Percentiles rank a stretch among this genome's conserved stretches.
Evolutionary conservation across 2,329 filamentous ascomycete species (phyloP).

Genomic region (Myrmaecium sp.): DNA sequence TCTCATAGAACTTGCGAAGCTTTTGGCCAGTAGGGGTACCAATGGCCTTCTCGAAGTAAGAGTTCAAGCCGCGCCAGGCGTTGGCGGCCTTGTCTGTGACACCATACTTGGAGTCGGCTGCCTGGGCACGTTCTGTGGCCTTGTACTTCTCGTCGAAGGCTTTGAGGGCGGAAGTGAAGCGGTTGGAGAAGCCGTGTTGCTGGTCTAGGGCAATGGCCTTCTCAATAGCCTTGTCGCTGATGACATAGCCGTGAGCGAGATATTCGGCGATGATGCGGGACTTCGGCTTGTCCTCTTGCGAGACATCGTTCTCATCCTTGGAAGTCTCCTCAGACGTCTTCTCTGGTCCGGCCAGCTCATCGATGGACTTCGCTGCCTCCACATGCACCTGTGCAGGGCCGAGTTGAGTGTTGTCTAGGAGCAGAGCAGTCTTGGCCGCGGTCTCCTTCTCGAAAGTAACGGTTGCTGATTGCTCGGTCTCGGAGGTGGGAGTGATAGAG

Average conservation of each 20-base stretch:
- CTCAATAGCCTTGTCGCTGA: slow-evolving; percentile 63
- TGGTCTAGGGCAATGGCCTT: slow-evolving; percentile 74
- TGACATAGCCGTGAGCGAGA: slow-evolving; percentile 80
- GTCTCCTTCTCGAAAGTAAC: slow-evolving; percentile 96
- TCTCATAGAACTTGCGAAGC: slow-evolving; percentile 72
- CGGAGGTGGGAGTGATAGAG: slow-evolving; percentile 48
- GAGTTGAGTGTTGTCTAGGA: slow-evolving; percentile 93
- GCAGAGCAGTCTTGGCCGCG: slow-evolving; percentile 87
- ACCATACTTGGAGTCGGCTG: slow-evolving; percentile 70
- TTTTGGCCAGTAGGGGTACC: slow-evolving; percentile 78
- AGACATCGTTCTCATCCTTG: slow-evolving; percentile 51
- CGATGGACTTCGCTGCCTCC: slow-evolving; percentile 49
- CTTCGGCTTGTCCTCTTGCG: slow-evolving; percentile 93
- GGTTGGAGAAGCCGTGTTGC: slow-evolving; percentile 68
- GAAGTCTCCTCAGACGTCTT: slow-evolving; percentile 32
- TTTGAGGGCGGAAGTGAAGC: slow-evolving; percentile 61
- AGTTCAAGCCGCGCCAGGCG: slow-evolving; percentile 51
- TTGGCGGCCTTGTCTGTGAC: slow-evolving; percentile 56
- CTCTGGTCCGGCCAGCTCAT: slow-evolving; percentile 44
- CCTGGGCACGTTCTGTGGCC: slow-evolving; percentile 70
- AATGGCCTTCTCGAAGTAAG: slow-evolving; percentile 89
- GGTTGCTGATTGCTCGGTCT: slow-evolving; percentile 63
- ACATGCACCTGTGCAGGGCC: slow-evolving; percentile 64
- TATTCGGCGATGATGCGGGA: slow-evolving; percentile 91
- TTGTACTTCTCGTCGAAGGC: slow-evolving; percentile 75